Evolutionary conservation across 1,284 basidiomycete species (phyloP), one percentile per base, ranked within the genome.

Genomic region (Wolfiporia cocos): DNA sequence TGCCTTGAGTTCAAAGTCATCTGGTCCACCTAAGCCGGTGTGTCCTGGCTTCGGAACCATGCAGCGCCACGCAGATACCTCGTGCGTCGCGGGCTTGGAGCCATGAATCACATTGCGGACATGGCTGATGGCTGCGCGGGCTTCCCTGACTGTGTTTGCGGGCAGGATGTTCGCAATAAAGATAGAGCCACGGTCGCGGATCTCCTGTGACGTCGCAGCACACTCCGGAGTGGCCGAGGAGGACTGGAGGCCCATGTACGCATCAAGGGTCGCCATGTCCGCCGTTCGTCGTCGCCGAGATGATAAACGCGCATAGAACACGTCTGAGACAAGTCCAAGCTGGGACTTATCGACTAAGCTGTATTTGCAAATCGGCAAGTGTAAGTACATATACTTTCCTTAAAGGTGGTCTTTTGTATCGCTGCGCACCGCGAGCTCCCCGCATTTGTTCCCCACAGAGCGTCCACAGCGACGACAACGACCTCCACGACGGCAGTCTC

Each of bases 51-150:
- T 86, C 42, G 86, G 63, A 1, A 71, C 69, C 77, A 91, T 86
- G 54, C 80, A 81, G 44, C 90, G 69, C 81, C 84, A 84, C 11
- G 81, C 83, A 37, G 74, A 62, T 42, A 88, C 80, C 61, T 87
- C 75, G 57, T 91, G 77, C 28, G 76, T 66, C n/a, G 84, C 77
- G 18, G 70, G 73, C 35, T 70, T 74, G 18, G 65, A 49, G 5
- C 65, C 69, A 52, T 84, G 78, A 1, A 74, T 54, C 39, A 79
- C 70, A 44, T 73, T 58, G 44, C 70, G 72, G 28, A 79, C 61
- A 52, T 84, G 69, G 30, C 68, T 63, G 15, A 74, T 57, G 15
- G 67, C 66, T 19, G 61, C 57, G 32, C 62, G 66, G 3, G 76
- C 81, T 39, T 75, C 70, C 5, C 67, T 64, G 11, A 68, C 63